A percentile compares a stretch with the other conserved stretches of the same genome.
These are phyloP conservation scores for Camellia granthamiana DNA, from an alignment of 148 eudicot species.

Conservation along the genomic window DNA sequence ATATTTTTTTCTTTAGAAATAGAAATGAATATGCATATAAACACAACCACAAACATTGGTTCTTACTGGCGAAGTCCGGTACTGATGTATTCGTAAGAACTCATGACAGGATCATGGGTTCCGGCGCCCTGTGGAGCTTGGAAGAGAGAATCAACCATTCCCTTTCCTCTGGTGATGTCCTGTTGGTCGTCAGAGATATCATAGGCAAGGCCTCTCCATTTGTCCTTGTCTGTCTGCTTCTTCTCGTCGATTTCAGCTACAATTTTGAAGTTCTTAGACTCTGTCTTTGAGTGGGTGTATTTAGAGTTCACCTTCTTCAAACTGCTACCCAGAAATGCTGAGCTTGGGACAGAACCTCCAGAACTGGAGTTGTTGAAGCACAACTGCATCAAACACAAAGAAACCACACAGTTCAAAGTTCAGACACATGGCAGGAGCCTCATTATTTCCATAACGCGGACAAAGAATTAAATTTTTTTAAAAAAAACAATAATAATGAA, in stretches of 20 bases:
- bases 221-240: constrained; percentile 29
- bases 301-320: constrained; percentile 30
- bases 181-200: constrained; percentile 40
- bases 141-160: constrained; percentile 42
- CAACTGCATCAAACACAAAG: constrained; percentile 26
- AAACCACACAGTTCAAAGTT: neutral
- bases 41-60: neutral
- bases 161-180: constrained; percentile 42
- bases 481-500: too few relatives aligned
- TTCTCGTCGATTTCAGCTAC: constrained; percentile 22
- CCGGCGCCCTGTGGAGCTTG: constrained; percentile 35
- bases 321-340: constrained; percentile 31
- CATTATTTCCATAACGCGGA: too few relatives aligned
- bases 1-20: too few relatives aligned
- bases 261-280: constrained; percentile 17
- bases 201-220: constrained; percentile 32
- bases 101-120: constrained; percentile 31
- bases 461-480: too few relatives aligned
- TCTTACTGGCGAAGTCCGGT: constrained; percentile 38
- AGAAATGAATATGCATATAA: neutral
- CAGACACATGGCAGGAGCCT: neutral
- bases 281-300: constrained; percentile 6
- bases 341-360: constrained; percentile 29
- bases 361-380: constrained; percentile 29
- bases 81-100: constrained; percentile 37